These are phyloP conservation scores for Fusarium domesticum DNA, from an alignment of 2,329 filamentous ascomycete species.

Conservation along the genomic window DNA sequence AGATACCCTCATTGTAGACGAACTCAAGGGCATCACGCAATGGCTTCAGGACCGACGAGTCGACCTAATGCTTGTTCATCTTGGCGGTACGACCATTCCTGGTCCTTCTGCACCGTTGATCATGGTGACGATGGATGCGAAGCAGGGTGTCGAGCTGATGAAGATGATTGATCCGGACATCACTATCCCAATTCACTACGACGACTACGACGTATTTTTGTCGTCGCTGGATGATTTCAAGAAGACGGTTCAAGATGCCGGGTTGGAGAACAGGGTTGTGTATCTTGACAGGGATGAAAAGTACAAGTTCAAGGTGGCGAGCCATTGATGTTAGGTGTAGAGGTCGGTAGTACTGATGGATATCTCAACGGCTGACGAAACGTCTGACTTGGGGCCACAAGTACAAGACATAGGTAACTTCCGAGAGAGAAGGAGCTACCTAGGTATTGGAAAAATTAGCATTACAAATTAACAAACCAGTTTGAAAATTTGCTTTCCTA, in stretches of 20 bases:
- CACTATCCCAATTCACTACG: slow-evolving; percentile 62
- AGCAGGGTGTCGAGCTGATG: slow-evolving; percentile 60
- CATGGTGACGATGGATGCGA: slow-evolving; percentile 68
- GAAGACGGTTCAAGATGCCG: slow-evolving; percentile 50
- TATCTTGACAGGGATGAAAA: slow-evolving; percentile 49
- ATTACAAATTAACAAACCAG: neutral
- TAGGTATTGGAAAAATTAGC: too few species aligned
- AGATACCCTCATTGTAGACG: slow-evolving; percentile 55
- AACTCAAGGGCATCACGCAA: slow-evolving; percentile 58
- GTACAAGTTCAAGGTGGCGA: slow-evolving; percentile 15
- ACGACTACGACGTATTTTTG: slow-evolving; percentile 62
- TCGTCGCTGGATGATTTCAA: slow-evolving; percentile 60
- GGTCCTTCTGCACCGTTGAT: slow-evolving; percentile 55
- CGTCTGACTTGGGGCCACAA: too few species aligned
- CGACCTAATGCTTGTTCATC: slow-evolving; percentile 64
- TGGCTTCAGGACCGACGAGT: slow-evolving; percentile 53
- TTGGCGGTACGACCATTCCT: slow-evolving; percentile 65
- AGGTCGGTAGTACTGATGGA: too few species aligned
- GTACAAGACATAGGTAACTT: too few species aligned
- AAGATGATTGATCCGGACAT: slow-evolving; percentile 57
- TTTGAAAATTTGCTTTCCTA: neutral
- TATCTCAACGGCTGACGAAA: too few species aligned
- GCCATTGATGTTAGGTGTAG: too few species aligned
- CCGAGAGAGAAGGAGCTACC: too few species aligned
- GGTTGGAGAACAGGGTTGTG: slow-evolving; percentile 51